A percentile compares a stretch with the other conserved stretches of the same genome.
These are phyloP conservation scores for Cyberlindnera nakhonratchasimensis DNA, from an alignment of 805 yeast genomes.

Conservation along the genomic window DNA sequence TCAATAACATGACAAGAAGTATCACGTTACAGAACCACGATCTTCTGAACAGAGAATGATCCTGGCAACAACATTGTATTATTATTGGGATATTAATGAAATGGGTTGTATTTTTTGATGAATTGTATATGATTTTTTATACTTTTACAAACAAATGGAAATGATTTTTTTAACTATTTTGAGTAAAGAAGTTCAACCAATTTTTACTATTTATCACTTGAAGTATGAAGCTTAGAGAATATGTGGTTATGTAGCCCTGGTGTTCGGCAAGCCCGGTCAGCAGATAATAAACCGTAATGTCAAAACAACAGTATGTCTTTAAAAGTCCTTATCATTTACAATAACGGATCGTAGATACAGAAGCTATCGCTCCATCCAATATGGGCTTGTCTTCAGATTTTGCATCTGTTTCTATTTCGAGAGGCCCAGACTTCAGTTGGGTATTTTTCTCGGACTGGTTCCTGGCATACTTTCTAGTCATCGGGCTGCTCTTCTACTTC, in stretches of 20 bases:
- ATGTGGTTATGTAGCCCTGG: too few relatives aligned
- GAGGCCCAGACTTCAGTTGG: constrained; percentile 46
- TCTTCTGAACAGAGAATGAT: constrained; percentile 21
- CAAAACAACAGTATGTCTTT: not conserved
- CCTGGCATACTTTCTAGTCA: constrained; percentile 55
- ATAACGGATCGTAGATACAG: too few relatives aligned
- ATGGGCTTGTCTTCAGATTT: constrained; percentile 31
- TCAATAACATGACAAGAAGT: constrained; percentile 84
- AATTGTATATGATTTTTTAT: not conserved
- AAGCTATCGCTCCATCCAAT: not conserved
- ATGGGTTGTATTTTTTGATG: not conserved
- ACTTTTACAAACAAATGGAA: not conserved
- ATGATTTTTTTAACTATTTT: too few relatives aligned
- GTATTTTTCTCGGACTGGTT: constrained; percentile 85
- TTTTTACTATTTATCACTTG: too few relatives aligned
- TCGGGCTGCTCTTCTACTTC: constrained; percentile 71
- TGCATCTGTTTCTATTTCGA: constrained; percentile 30
- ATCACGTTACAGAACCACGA: constrained; percentile 72
- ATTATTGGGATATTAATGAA: constrained; percentile 1
- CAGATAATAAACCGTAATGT: too few relatives aligned
- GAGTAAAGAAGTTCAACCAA: too few relatives aligned
- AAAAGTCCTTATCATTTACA: not conserved
- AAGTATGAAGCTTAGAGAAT: too few relatives aligned
- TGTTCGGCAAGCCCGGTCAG: too few relatives aligned
- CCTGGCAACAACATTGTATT: not conserved